These are phyloP conservation scores for Monosporozyma yasuniensis DNA, from an alignment of 805 yeast genomes.

Conservation along the genomic window DNA sequence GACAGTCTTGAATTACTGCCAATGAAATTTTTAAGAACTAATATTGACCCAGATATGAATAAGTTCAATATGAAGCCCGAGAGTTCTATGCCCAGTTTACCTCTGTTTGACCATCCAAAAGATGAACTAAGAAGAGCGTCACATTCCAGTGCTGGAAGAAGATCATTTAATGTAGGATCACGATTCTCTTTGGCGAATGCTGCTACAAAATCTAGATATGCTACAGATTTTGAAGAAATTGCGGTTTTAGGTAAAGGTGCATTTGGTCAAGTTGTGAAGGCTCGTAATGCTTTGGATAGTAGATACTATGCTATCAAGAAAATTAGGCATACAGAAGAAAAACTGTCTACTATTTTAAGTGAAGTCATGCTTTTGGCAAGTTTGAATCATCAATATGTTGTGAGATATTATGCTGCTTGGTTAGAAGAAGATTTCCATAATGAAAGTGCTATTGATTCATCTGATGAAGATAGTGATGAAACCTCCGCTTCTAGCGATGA, in stretches of 20 bases:
- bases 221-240: conserved; percentile 89
- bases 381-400: conserved; percentile 90
- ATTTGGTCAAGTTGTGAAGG: conserved; percentile 97
- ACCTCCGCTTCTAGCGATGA: conserved; percentile 3
- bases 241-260: conserved; percentile 91
- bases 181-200: conserved; percentile 28
- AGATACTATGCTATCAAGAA: conserved; percentile 91
- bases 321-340: conserved; percentile 72
- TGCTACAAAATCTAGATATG: conserved; percentile 56
- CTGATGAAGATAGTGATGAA: conserved; percentile 24
- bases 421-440: conserved; percentile 59
- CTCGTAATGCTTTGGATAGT: conserved; percentile 87
- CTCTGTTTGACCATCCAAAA: neutral
- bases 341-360: conserved; percentile 69
- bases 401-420: conserved; percentile 96
- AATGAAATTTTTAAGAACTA: conserved; percentile 70
- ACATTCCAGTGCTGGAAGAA: conserved; percentile 26
- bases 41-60: conserved; percentile 35
- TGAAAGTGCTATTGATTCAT: conserved; percentile 30
- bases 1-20: conserved; percentile 82
- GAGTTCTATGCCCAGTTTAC: conserved; percentile 1
- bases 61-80: conserved; percentile 21
- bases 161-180: conserved; percentile 36
- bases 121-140: conserved; percentile 17
- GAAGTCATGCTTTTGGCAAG: conserved; percentile 91